These are phyloP conservation scores for Aspergillus thermomutatus DNA, from an alignment of 2,329 filamentous ascomycete genomes.

Conservation along the genomic window DNA sequence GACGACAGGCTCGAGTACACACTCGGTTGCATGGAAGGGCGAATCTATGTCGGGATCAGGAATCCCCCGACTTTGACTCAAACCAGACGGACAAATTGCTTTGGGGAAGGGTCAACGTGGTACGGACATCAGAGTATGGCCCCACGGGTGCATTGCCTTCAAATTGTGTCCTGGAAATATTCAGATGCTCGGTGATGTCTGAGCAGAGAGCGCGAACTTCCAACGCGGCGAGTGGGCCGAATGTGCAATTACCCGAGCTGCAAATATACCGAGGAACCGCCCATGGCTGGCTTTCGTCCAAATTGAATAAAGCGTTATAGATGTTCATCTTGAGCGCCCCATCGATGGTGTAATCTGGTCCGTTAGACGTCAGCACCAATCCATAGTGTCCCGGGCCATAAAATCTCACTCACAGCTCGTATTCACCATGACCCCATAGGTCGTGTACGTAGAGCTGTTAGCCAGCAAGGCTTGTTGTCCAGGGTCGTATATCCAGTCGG, in stretches of 20 bases:
- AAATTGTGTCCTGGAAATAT: not conserved
- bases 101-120: not conserved
- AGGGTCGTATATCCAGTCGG: not conserved
- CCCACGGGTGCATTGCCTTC: too few species aligned
- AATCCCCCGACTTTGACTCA: too few species aligned
- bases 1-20: too few species aligned
- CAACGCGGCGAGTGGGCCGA: constrained; percentile 5
- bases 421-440: too few species aligned
- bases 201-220: constrained; percentile 6
- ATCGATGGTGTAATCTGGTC: constrained; percentile 2
- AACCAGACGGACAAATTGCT: too few species aligned
- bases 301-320: constrained; percentile 10
- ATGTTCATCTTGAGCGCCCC: constrained; percentile 7
- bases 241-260: constrained; percentile 10
- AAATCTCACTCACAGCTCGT: too few species aligned
- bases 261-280: constrained; percentile 6
- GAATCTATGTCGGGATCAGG: not conserved
- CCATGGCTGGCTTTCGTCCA: constrained; percentile 5
- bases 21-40: too few species aligned
- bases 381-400: too few species aligned
- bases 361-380: too few species aligned
- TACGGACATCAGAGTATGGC: not conserved
- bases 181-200: constrained; percentile 4
- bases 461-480: constrained; percentile 2
- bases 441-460: not conserved